Evolutionary conservation across 768 basidiomycete genomes (phyloP), one percentile per base, ranked within the genome.

Genomic region (Obba rivulosa): DNA sequence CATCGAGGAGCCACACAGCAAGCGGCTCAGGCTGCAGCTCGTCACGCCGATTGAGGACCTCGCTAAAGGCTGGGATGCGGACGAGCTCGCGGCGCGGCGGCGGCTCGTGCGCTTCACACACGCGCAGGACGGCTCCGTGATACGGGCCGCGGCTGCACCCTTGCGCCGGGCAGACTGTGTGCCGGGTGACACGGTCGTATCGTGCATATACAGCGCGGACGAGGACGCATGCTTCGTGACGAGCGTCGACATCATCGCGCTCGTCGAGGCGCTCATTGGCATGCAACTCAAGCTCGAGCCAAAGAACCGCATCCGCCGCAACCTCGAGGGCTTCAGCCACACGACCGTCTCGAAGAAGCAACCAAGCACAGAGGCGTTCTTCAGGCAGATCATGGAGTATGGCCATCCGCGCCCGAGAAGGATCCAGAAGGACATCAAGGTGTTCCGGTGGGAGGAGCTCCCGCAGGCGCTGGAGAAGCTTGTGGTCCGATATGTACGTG

Each of bases 361-460:
- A 56, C 70, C 77, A 0, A 86, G 83, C 10, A 84, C 79, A 49
- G 88, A 89, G 57, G 73, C 78, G n/a, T 91, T 97, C 65, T 99
- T 97, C 76, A 83, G 88, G 69, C 77, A 83, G 56, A 93, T 99
- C 70, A 97, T 99, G 95, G 83, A 88, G 44, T 95, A 96, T 62
- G 90, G 93, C 0, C 80, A 82, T 39, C 95, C 95, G 8, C 93
- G 91, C 64, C 95, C 95, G 3, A 77, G 95, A 47, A 94, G 93
- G 63, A 99, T 98, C 53, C 95, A 97, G 62, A 97, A 98, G 74
- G 92, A 97, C 60, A 77, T 99, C 61, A 91, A 91, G 64, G 85
- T 90, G 8, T 91, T 91, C 57, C 78, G 81, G 35, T 91, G 88
- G 88, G 72, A 71, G 23, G 64, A 78, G 39, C 71, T 91, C n/a